phyloP scores from a whole-genome alignment of 345 rosid genomes.

The Citrus maxima region DNA sequence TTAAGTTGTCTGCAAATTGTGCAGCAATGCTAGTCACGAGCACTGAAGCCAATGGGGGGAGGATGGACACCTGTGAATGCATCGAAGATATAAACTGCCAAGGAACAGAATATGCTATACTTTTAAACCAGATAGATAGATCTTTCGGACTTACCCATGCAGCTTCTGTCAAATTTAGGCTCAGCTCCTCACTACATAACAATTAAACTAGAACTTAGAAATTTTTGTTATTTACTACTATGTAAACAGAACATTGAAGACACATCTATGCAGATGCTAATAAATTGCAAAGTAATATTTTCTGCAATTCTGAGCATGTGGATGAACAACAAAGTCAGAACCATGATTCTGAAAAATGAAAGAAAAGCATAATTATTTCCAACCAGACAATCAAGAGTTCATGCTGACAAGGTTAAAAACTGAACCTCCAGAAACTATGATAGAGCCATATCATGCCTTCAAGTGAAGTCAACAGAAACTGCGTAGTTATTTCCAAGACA shows the following conservation, averaged over 20 bases:
- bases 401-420: background rate
- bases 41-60: constrained; percentile 90
- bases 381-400: background rate
- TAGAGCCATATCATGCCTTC: background rate
- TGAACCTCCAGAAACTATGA: background rate
- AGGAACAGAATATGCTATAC: background rate
- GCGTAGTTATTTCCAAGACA: background rate
- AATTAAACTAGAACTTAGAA: constrained; percentile 7
- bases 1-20: constrained; percentile 82
- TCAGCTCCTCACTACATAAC: constrained; percentile 79
- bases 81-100: background rate
- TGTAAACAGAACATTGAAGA: constrained; percentile 3
- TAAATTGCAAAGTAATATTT: background rate
- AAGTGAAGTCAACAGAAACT: background rate
- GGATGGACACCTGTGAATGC: constrained; percentile 81
- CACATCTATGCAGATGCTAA: background rate
- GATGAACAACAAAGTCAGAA: background rate
- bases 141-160: constrained; percentile 69
- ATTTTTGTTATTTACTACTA: background rate
- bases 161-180: constrained; percentile 87
- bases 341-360: background rate
- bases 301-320: background rate
- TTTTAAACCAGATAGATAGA: background rate
- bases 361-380: background rate
- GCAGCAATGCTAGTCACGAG: constrained; percentile 75